Evolutionary conservation across 441 rosid species (phyloP).

Genomic region (Macaranga tanarius): DNA sequence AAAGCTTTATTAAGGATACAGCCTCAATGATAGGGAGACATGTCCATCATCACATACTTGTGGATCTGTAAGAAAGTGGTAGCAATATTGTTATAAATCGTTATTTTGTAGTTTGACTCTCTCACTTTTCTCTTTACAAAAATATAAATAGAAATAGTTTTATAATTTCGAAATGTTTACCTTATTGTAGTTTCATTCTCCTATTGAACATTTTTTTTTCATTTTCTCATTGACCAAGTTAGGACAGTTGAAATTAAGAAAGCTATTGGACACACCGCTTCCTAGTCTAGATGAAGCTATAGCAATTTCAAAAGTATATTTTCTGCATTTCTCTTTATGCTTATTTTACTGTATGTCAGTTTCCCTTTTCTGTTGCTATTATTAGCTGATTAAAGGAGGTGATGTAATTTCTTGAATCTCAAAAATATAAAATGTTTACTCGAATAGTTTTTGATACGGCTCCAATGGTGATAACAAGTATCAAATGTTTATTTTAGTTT

Average conservation of each 20-base stretch:
- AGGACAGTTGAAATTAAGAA: conserved; percentile 86
- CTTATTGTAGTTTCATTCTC: conserved; percentile 13
- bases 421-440: conserved; percentile 82
- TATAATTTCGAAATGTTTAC: not conserved
- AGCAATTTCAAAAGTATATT: conserved; percentile 79
- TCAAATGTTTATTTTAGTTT: not conserved
- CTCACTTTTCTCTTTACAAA: not conserved
- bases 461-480: conserved; percentile 69
- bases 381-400: conserved; percentile 50
- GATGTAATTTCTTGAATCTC: conserved; percentile 91
- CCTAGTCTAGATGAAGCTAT: conserved; percentile 96
- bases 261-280: conserved; percentile 88
- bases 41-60: not conserved
- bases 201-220: conserved; percentile 22
- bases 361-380: not conserved
- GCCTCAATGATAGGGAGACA: not conserved
- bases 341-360: conserved; percentile 1
- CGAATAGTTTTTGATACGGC: conserved; percentile 95
- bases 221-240: conserved; percentile 44
- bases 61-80: not conserved
- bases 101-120: not conserved
- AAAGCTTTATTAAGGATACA: not conserved
- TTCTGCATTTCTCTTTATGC: conserved; percentile 13
- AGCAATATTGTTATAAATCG: not conserved
- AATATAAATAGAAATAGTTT: not conserved